Base-by-base conservation (phyloP, 2,329 filamentous ascomycete genomes). In the Trematosphaeria pertusa region DNA sequence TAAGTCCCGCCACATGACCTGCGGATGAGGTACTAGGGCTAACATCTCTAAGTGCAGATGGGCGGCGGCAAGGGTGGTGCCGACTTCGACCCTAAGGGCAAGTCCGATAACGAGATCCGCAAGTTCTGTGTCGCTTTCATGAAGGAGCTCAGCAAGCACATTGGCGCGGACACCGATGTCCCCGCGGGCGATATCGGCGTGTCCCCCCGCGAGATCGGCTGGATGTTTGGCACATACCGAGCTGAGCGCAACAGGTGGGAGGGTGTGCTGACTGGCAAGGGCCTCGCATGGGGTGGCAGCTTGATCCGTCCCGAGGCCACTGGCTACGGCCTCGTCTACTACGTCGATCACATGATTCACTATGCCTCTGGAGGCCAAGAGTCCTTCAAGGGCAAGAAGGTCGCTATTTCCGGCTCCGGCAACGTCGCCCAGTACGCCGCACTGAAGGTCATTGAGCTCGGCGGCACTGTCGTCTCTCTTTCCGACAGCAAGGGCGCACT, bases 81-180 rank as follows among this genome's bases (percentile, higher is more conserved):
- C 73, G 94, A 97, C 81, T 97, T 99, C 75, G 91, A 97, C 78
- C 94, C 94, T 75, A 99, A 97, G 85, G 92, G 91, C 80, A 97
- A 97, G 85, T 89, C 87, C 45, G 92, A 99, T 78, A 89, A 86
- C 74, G 94, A 97, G 84, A 97, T 97, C 79, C 89, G 94, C 70
- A 89, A 90, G 72, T 97, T 99, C 84, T 97, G 93, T 81, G 86
- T 88, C 59, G 79, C 91, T 50, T 99, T 97, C 82, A 97, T 97
- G 94, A 87, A 86, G 64, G 90, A 97, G 81, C 85, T 99, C 54
- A 88, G 83, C 81, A 91, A 90, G 79, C 92, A 97, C 84, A 97
- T 97, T 72, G 67, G 94, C 48, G 91, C 91, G 60, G 89, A 96
- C 75, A 96, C 91, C 36, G 94, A 97, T 72, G 91, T 99, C 19